Evolutionary conservation across 129 eudicot species (phyloP).

Genomic region (Lactuca sativa): DNA sequence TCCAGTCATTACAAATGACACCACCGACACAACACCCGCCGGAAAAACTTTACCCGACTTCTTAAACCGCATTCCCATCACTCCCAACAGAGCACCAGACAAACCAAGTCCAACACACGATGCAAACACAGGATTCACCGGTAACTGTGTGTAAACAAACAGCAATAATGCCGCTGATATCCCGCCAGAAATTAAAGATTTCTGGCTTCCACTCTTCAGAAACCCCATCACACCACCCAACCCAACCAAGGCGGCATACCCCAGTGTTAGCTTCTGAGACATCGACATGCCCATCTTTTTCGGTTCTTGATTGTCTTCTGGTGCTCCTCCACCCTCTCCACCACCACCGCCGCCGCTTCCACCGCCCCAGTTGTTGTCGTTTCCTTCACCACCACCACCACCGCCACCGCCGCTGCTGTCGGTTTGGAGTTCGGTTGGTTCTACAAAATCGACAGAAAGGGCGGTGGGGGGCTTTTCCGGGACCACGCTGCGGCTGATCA

Average conservation of each 20-base stretch:
- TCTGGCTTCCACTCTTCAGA: conserved; percentile 83
- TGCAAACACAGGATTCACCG: conserved; percentile 66
- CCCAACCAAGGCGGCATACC: conserved; percentile 82
- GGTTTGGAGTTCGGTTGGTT: conserved; percentile 39
- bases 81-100: conserved; percentile 81
- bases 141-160: conserved; percentile 69
- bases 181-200: conserved; percentile 75
- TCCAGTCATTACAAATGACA: conserved; percentile 83
- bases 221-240: conserved; percentile 86
- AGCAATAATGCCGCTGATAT: conserved; percentile 55
- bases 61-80: conserved; percentile 86
- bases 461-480: conserved; percentile 63
- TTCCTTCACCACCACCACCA: conserved; percentile 54
- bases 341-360: conserved; percentile 41
- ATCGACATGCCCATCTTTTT: conserved; percentile 69
- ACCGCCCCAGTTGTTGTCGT: conserved; percentile 38
- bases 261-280: conserved; percentile 90
- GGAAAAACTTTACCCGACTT: conserved; percentile 85
- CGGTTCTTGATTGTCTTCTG: conserved; percentile 44
- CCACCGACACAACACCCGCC: conserved; percentile 84
- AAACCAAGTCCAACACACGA: conserved; percentile 78
- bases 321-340: conserved; percentile 44
- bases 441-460: conserved; percentile 48
- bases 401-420: conserved; percentile 44
- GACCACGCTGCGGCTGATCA: conserved; percentile 39